Conservation (phyloP, 2,329 filamentous ascomycete genomes). For the Myrmaecium sp. region DNA sequence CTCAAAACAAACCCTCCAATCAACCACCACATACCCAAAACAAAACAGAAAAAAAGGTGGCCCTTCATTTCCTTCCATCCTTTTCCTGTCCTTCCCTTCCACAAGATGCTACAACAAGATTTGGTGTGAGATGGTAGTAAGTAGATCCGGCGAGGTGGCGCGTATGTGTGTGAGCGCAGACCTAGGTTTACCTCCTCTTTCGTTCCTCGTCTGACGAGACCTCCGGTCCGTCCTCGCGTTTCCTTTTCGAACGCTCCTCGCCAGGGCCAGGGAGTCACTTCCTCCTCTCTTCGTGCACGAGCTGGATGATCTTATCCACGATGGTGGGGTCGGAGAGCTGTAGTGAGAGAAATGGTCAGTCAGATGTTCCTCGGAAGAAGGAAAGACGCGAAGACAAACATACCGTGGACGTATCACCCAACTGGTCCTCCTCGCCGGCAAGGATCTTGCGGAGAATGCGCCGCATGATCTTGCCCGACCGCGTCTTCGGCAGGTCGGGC, state of each 20-base stretch:
- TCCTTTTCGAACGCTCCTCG: conserved; percentile 4
- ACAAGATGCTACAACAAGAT: no score
- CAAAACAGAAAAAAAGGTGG: no score
- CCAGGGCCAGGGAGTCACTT: conserved; percentile 13
- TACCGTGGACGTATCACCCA: conserved; percentile 85
- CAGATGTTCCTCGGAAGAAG: conserved; percentile 1
- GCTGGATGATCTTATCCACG: conserved; percentile 75
- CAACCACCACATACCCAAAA: no score
- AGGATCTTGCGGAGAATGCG: conserved; percentile 94
- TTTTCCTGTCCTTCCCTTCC: no score
- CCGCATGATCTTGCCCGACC: conserved; percentile 98
- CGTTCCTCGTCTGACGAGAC: no score
- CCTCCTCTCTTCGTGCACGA: conserved; percentile 47
- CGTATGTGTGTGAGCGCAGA: no score
- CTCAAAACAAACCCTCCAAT: no score
- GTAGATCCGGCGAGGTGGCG: no score
- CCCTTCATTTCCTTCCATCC: no score
- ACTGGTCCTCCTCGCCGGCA: conserved; percentile 89
- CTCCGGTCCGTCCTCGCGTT: not conserved
- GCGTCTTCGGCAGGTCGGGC: conserved; percentile 88
- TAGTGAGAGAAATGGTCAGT: conserved; percentile 4
- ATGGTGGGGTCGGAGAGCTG: conserved; percentile 80
- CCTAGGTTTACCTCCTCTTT: no score
- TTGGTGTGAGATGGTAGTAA: no score
- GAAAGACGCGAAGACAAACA: conserved; percentile 17